Evolutionary conservation across 345 rosid genomes (phyloP), one percentile per base, ranked within the genome.

Genomic region (Cardamine occulta): DNA sequence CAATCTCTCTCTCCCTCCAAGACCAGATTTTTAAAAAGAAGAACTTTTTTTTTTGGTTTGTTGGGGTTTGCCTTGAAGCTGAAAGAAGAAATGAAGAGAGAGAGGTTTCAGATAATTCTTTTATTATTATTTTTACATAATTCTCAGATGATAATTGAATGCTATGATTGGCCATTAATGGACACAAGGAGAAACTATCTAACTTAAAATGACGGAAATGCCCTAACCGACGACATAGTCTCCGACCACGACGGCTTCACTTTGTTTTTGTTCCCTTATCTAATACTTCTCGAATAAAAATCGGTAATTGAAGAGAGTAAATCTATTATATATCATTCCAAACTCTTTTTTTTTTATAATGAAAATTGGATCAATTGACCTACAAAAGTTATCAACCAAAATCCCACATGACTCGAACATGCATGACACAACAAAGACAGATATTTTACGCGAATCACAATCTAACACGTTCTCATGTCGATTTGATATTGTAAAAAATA

Each of bases 111-210:
- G 80, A 63, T 45, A 31, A 61, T 3, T 14, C 2, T 58, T 9
- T 55, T 39, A 35, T 35, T 35, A 9, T 2, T 31, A 1, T 1
- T 11, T 29, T 45, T 6, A 2, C 2, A n/a, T n/a, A 6, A 2
- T 19, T 24, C 35, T 66, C 54, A 48, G 35, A 57, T 57, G 48
- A 64, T 77, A 77, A 78, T 72, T 42, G 65, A 60, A 42, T 73
- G 58, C 18, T 66, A 73, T 78, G 81, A 78, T 78, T 78, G 81
- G 74, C 34, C 64, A 66, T 66, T 78, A 59, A 60, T 44, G 74
- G 69, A 69, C 48, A 53, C 18, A 29, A 31, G 57, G 19, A 32
- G 24, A 57, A 34, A 55, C 34, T n/a, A 76, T 76, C 40, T 37
- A 15, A 6, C 0, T 13, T 2, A 3, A 45, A 77, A 55, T 77